These are phyloP conservation scores for Hysterangium stoloniferum DNA, from an alignment of 768 basidiomycete genomes.

Conservation along the genomic window DNA sequence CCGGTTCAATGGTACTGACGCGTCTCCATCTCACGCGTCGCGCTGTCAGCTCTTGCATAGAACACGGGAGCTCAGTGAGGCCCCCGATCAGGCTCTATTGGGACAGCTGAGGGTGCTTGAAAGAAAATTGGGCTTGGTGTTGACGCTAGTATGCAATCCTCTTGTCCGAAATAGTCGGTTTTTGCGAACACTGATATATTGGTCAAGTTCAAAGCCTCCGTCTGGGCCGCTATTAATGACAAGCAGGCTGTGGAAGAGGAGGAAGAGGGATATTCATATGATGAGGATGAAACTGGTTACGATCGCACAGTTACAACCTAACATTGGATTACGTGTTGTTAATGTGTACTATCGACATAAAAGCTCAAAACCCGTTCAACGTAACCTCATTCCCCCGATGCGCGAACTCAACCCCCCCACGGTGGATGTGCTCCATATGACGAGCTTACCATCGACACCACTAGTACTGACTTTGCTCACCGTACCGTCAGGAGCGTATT, in stretches of 20 bases:
- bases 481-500: constrained; percentile 40
- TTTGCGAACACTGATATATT: neutral
- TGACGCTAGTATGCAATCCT: constrained; percentile 66
- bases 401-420: constrained; percentile 43
- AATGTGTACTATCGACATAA: neutral
- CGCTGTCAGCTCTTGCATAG: constrained; percentile 47
- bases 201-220: constrained; percentile 85
- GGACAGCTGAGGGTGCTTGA: constrained; percentile 74
- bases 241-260: constrained; percentile 35
- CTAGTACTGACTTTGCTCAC: constrained; percentile 80
- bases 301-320: constrained; percentile 4
- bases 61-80: constrained; percentile 62
- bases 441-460: constrained; percentile 89
- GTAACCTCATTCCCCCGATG: constrained; percentile 39
- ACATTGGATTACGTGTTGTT: neutral
- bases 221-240: constrained; percentile 89
- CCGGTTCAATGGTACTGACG: neutral
- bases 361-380: neutral
- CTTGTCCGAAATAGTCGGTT: neutral
- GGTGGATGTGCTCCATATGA: constrained; percentile 77
- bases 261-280: neutral
- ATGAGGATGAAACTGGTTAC: neutral
- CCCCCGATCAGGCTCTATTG: constrained; percentile 73
- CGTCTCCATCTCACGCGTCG: neutral
- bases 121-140: constrained; percentile 89